Evolutionary conservation across 768 basidiomycete species (phyloP), one percentile per base, ranked within the genome.

Genomic region (Lepiota brunneoincarnata): DNA sequence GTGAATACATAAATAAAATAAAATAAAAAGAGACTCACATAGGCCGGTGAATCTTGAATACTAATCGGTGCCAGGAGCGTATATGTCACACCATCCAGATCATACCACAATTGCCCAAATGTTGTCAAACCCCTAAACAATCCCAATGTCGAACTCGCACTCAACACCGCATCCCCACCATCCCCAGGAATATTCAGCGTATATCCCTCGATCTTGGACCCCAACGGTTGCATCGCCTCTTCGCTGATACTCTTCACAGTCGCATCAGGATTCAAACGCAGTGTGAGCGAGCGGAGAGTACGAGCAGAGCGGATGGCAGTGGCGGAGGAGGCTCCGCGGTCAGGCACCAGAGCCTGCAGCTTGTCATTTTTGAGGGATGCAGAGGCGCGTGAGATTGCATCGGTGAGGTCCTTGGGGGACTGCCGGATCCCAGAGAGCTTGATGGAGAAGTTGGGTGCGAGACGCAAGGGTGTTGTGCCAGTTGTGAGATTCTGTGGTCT

Each of bases 111-210:
- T 62, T 87, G 86, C 18, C 71, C 70, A 64, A 93, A 91, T 3
- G 89, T 91, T 3, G 87, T 84, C 60, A 91, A 64, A 9, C 89
- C 91, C 54, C 89, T 72, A 62, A 85, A 79, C 45, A 91, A 64
- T 0, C 89, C 89, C 46, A 91, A 67, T 0, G 84, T 81, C 39
- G 84, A 82, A 59, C 80, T 85, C 11, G 89, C 86, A 0, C 61
- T 68, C 51, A 93, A 66, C 1, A 67, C 73, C 14, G 84, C 87
- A 20, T 65, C 65, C 0, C 76, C 73, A 9, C 87, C 87, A 58
- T 84, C 75, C 6, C 68, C 65, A 2, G 86, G 84, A 14, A 91
- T 69, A 14, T 62, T 69, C 26, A 91, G 72, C 1, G 69, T 72
- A 69, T 91, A 91, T 2, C 72, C 72, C 68, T 92, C 89, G 45